Evolutionary conservation across 352 stramenopile species (phyloP).

Genomic region (Phytophthora niederhauseri): DNA sequence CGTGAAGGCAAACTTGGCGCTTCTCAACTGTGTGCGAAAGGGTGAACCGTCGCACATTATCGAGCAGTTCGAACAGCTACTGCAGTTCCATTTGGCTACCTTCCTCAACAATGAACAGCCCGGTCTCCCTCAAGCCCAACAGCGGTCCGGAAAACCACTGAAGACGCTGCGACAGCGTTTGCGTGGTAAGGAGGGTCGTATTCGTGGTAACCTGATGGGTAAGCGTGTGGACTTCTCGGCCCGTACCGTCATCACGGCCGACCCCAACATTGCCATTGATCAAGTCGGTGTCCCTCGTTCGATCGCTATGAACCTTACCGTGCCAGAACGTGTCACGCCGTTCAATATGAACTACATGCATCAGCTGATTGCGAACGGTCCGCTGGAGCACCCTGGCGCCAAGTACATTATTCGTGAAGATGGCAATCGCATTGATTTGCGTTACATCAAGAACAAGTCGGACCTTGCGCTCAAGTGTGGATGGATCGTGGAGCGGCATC

Average conservation of each 20-base stretch:
- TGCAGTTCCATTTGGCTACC: constrained; percentile 88
- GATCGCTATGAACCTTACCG: constrained; percentile 99
- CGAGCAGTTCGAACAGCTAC: constrained; percentile 91
- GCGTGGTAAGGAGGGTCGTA: constrained; percentile 98
- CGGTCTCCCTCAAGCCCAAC: constrained; percentile 95
- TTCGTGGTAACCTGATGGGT: constrained; percentile 99
- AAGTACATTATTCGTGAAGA: constrained; percentile 99
- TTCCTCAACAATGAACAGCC: constrained; percentile 99
- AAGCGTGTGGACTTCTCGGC: constrained; percentile 99
- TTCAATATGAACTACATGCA: constrained; percentile 98
- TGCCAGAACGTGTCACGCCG: constrained; percentile 98
- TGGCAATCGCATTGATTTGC: constrained; percentile 97
- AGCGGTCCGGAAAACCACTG: constrained; percentile 96
- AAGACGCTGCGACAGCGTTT: constrained; percentile 98
- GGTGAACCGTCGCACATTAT: constrained; percentile 97
- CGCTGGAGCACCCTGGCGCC: constrained; percentile 96
- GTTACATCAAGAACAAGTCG: constrained; percentile 98
- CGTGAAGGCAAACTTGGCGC: constrained; percentile 97
- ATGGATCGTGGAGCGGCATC: constrained; percentile 99
- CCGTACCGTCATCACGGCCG: constrained; percentile 99
- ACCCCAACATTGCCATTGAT: constrained; percentile 99
- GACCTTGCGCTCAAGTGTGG: constrained; percentile 96
- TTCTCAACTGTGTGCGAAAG: constrained; percentile 96
- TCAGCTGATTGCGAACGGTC: constrained; percentile 96
- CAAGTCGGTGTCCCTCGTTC: constrained; percentile 98